Conservation (phyloP, 2,329 filamentous ascomycete species). For the Emydomyces testavorans region DNA sequence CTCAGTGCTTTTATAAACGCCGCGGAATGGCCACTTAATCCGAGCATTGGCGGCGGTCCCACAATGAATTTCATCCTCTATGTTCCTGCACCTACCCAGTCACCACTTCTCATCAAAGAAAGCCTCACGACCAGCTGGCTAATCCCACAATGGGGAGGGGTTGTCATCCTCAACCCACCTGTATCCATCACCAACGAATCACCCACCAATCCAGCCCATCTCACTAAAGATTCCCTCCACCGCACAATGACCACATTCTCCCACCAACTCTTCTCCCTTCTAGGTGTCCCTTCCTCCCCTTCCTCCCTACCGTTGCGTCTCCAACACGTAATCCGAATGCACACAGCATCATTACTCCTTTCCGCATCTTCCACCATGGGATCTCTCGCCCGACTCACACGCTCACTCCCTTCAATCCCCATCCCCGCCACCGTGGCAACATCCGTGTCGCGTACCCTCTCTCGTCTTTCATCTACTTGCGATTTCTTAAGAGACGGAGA, state of each 20-base stretch:
- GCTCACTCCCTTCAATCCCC: conserved; percentile 75
- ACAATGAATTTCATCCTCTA: conserved; percentile 96
- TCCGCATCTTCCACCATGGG: conserved; percentile 88
- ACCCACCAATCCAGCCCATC: conserved; percentile 32
- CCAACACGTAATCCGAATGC: conserved; percentile 72
- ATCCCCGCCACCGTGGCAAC: conserved; percentile 80
- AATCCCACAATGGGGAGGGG: conserved; percentile 88
- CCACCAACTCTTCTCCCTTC: conserved; percentile 73
- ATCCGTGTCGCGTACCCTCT: conserved; percentile 68
- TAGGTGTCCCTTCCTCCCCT: conserved; percentile 71
- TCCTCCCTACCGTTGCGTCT: conserved; percentile 70
- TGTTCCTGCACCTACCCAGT: conserved; percentile 58
- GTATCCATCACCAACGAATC: conserved; percentile 27
- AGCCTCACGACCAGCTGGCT: conserved; percentile 67
- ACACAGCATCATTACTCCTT: conserved; percentile 71
- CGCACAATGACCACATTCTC: conserved; percentile 82
- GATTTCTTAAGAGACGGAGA: conserved; percentile 51
- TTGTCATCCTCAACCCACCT: conserved; percentile 53
- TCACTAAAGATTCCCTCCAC: conserved; percentile 56
- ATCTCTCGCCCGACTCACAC: conserved; percentile 75
- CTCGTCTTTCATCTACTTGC: conserved; percentile 67
- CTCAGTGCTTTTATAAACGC: conserved; percentile 93
- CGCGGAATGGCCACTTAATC: conserved; percentile 91
- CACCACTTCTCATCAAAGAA: conserved; percentile 49
- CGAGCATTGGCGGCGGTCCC: conserved; percentile 82